Conservation (phyloP, 176 grass and related monocot genomes). For the Oryza longistaminata region DNA sequence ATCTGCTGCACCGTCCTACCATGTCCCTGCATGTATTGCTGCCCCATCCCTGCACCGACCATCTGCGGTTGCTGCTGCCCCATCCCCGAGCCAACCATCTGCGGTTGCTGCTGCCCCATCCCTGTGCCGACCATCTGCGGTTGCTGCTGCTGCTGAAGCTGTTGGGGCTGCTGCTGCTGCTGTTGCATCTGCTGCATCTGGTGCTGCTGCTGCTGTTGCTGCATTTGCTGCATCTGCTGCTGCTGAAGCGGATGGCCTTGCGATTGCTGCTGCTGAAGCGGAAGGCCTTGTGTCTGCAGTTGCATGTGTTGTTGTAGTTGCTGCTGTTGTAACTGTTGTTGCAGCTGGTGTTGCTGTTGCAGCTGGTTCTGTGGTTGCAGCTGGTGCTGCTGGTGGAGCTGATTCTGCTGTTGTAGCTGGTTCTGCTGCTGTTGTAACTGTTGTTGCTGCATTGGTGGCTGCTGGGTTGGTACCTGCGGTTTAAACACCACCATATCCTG, state of each 20-base stretch:
- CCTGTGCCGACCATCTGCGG: slow-evolving; percentile 63
- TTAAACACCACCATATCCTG: slow-evolving; percentile 99
- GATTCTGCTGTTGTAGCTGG: slow-evolving; percentile 40
- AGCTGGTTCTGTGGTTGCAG: background rate
- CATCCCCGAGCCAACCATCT: slow-evolving; percentile 77
- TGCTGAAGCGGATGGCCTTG: slow-evolving; percentile 41
- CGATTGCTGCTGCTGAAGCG: slow-evolving; percentile 40
- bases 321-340: slow-evolving; percentile 39
- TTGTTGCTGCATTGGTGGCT: slow-evolving; percentile 53
- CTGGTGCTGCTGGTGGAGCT: slow-evolving; percentile 36
- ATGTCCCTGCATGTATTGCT: slow-evolving; percentile 69
- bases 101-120: slow-evolving; percentile 55
- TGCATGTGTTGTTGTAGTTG: slow-evolving; percentile 54
- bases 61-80: slow-evolving; percentile 64
- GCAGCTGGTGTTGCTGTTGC: slow-evolving; percentile 51
- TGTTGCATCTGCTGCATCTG: slow-evolving; percentile 49
- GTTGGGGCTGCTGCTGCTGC: slow-evolving; percentile 31
- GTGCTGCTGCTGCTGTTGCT: slow-evolving; percentile 31
- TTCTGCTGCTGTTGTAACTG: slow-evolving; percentile 41
- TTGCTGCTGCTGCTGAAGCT: slow-evolving; percentile 41
- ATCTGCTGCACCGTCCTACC: slow-evolving; percentile 68
- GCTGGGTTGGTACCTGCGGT: slow-evolving; percentile 87
- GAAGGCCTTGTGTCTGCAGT: slow-evolving; percentile 48
- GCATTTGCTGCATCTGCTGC: slow-evolving; percentile 41
- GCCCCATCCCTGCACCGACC: slow-evolving; percentile 63